A percentile compares a stretch with the other conserved stretches of the same genome.
Evolutionary conservation across 2,329 filamentous ascomycete species (phyloP).

Genomic region (Fulvia fulva): DNA sequence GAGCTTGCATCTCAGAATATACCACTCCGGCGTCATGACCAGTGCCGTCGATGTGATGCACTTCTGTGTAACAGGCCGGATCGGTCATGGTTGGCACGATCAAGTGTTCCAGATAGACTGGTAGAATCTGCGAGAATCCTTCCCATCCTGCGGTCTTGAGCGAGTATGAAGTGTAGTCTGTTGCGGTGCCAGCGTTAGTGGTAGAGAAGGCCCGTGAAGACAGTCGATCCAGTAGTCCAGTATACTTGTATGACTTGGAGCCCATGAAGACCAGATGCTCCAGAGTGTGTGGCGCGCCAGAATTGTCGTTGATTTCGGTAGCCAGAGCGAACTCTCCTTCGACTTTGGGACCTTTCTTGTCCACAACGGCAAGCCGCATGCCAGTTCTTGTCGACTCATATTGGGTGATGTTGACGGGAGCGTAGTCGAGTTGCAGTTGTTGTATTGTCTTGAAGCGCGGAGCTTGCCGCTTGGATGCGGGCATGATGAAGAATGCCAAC

Average conservation of each 20-base stretch:
- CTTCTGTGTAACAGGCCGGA: slow-evolving; percentile 88
- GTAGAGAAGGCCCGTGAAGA: slow-evolving; percentile 87
- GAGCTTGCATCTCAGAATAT: slow-evolving; percentile 97
- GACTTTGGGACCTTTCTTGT: slow-evolving; percentile 90
- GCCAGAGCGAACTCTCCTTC: slow-evolving; percentile 92
- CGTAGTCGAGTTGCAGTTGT: slow-evolving; percentile 84
- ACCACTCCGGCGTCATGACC: slow-evolving; percentile 86
- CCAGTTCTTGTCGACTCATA: slow-evolving; percentile 95
- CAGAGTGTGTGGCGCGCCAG: slow-evolving; percentile 66
- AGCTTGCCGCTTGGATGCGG: slow-evolving; percentile 36
- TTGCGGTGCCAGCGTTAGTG: slow-evolving; percentile 96
- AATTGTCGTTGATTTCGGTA: slow-evolving; percentile 97
- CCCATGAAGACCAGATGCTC: slow-evolving; percentile 60
- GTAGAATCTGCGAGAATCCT: slow-evolving; percentile 89
- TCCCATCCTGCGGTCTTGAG: slow-evolving; percentile 95
- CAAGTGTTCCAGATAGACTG: slow-evolving; percentile 92
- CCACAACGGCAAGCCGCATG: slow-evolving; percentile 88
- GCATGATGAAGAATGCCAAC: slow-evolving; percentile 20
- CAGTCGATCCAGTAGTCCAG: slow-evolving; percentile 90
- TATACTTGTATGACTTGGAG: slow-evolving; percentile 89
- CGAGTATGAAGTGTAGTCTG: slow-evolving; percentile 94
- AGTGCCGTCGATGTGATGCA: slow-evolving; percentile 89
- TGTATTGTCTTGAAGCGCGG: slow-evolving; percentile 77
- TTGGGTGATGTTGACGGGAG: slow-evolving; percentile 80
- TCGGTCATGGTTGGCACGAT: slow-evolving; percentile 89